These are phyloP conservation scores for Dioszegia hungarica DNA, from an alignment of 768 basidiomycete genomes.

Conservation along the genomic window DNA sequence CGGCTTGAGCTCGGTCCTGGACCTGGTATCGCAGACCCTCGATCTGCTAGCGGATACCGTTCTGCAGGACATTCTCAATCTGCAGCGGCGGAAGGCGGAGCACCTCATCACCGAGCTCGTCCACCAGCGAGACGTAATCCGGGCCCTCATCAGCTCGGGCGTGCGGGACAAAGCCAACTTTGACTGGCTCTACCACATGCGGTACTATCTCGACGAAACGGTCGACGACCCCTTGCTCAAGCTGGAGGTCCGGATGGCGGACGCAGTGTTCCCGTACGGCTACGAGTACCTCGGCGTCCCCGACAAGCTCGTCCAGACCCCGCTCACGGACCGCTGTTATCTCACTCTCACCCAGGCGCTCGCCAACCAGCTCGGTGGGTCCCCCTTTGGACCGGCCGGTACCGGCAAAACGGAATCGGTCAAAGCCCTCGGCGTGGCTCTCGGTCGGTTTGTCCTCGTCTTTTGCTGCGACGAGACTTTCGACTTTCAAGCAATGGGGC, in stretches of 20 bases:
- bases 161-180: slow-evolving; percentile 68
- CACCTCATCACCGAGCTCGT: slow-evolving; percentile 98
- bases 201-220: slow-evolving; percentile 78
- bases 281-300: slow-evolving; percentile 98
- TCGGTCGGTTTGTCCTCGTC: slow-evolving; percentile 98
- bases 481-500: slow-evolving; percentile 99
- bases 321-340: slow-evolving; percentile 93
- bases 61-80: slow-evolving; percentile 75
- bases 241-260: slow-evolving; percentile 75
- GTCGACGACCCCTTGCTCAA: slow-evolving; percentile 74
- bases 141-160: slow-evolving; percentile 65
- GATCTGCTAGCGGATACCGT: slow-evolving; percentile 97
- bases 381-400: slow-evolving; percentile 97
- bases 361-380: slow-evolving; percentile 88
- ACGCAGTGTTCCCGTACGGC: slow-evolving; percentile 90
- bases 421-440: slow-evolving; percentile 93
- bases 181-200: slow-evolving; percentile 96
- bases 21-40: slow-evolving; percentile 71
- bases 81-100: slow-evolving; percentile 96
- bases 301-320: slow-evolving; percentile 95
- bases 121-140: slow-evolving; percentile 92
- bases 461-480: slow-evolving; percentile 99
- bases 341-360: slow-evolving; percentile 93
- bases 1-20: slow-evolving; percentile 63
- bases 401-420: slow-evolving; percentile 99